phyloP scores from a whole-genome alignment of 371 early-diverging fungal species.

The Apophysomyces ossiformis region DNA sequence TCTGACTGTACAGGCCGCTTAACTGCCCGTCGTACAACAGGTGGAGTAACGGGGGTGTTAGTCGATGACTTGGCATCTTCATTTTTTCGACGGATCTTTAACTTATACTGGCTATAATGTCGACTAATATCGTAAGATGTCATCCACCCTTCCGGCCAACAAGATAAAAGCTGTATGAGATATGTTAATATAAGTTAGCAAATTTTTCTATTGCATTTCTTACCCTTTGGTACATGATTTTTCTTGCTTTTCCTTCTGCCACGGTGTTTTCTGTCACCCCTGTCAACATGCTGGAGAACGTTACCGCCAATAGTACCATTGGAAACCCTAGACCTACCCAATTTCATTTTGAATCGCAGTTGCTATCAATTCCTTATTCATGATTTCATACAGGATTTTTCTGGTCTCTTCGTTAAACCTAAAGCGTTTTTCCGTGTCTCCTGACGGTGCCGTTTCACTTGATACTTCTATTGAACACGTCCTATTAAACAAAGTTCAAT shows the following conservation, averaged over 20 bases:
- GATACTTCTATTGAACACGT: too few relatives aligned
- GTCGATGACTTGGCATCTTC: background rate
- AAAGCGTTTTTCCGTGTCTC: constrained; percentile 17
- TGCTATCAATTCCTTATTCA: constrained; percentile 36
- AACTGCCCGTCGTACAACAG: background rate
- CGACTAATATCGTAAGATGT: constrained; percentile 59
- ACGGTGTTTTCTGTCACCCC: constrained; percentile 9
- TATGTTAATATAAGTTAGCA: background rate
- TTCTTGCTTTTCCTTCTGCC: constrained; percentile 54
- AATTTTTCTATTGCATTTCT: background rate
- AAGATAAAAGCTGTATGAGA: constrained; percentile 40
- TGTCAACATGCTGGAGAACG: constrained; percentile 2
- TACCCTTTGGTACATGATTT: constrained; percentile 56
- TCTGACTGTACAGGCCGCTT: background rate
- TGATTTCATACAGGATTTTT: constrained; percentile 42
- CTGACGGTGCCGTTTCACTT: background rate
- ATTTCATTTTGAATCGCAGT: constrained; percentile 37
- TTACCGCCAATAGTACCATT: background rate
- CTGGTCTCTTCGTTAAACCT: constrained; percentile 42
- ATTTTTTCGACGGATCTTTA: constrained; percentile 17
- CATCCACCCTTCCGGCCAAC: constrained; percentile 61
- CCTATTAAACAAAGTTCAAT: background rate
- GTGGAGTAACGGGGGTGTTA: background rate
- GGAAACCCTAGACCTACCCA: constrained; percentile 27
- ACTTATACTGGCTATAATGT: constrained; percentile 56